phyloP scores from a whole-genome alignment of 768 basidiomycete genomes.

The Podaxis carcinomalis region DNA sequence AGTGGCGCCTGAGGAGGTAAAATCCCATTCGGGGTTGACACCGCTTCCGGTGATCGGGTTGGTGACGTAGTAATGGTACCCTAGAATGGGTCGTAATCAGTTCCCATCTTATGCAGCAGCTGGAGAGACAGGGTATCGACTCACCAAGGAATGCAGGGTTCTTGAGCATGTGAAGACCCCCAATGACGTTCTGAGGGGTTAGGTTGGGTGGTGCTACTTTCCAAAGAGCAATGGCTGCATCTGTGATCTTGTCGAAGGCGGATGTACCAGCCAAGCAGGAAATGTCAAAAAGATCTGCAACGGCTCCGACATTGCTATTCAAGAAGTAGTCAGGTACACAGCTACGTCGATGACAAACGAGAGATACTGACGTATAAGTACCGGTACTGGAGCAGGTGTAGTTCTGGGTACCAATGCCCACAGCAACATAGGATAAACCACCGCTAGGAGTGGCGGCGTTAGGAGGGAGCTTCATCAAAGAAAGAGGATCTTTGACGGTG shows the following conservation, averaged over 20 bases:
- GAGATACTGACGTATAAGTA: conserved; percentile 39
- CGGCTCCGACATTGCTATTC: conserved; percentile 41
- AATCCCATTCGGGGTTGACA: conserved; percentile 47
- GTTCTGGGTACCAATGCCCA: conserved; percentile 51
- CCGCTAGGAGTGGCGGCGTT: conserved; percentile 31
- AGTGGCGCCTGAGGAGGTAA: conserved; percentile 32
- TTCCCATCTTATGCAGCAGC: too few species aligned
- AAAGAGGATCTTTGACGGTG: conserved; percentile 19
- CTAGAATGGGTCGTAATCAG: conserved; percentile 5
- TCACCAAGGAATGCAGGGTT: conserved; percentile 27
- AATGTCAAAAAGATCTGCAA: conserved; percentile 52
- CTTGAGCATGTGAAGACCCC: conserved; percentile 11
- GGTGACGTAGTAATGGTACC: conserved; percentile 51
- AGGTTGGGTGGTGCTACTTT: conserved; percentile 17
- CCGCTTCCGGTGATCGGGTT: conserved; percentile 38
- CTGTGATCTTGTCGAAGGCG: conserved; percentile 23
- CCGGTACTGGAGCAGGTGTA: conserved; percentile 46
- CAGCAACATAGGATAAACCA: conserved; percentile 34
- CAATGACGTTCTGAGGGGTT: conserved; percentile 16
- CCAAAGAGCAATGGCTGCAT: conserved; percentile 19
- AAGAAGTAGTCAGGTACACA: not conserved
- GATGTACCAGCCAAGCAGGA: conserved; percentile 39
- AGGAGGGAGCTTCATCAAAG: conserved; percentile 22
- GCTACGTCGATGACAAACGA: not conserved
- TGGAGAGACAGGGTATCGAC: not conserved